A percentile compares a stretch with the other conserved stretches of the same genome.
These are phyloP conservation scores for Solanum virginianum DNA, from an alignment of 257 asterid genomes.

Conservation along the genomic window DNA sequence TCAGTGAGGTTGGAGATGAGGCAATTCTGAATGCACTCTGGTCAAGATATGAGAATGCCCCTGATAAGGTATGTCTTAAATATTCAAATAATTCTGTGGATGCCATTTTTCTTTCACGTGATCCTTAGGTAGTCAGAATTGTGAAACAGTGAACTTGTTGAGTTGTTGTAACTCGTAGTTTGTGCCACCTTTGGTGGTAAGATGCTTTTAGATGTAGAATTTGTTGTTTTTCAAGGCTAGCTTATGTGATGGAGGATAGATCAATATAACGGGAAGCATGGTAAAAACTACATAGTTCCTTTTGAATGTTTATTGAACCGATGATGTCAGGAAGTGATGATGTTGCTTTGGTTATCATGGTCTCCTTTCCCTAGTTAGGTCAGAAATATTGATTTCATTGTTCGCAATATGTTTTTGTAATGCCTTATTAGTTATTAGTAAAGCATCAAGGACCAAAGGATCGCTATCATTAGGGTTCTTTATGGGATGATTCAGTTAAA, in stretches of 20 bases:
- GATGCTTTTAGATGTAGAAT: not conserved
- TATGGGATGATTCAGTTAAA: not conserved
- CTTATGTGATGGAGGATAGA: not conserved
- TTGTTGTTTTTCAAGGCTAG: not conserved
- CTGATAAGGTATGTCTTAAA: slow-evolving; percentile 49
- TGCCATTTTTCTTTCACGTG: not conserved
- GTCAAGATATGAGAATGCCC: slow-evolving; percentile 50
- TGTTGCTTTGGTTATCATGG: not conserved
- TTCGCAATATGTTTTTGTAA: not conserved
- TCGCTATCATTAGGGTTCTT: not conserved
- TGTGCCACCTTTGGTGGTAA: not conserved
- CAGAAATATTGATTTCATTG: not conserved
- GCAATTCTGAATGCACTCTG: slow-evolving; percentile 69
- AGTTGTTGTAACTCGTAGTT: not conserved
- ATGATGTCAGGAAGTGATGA: not conserved
- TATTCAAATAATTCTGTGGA: not conserved
- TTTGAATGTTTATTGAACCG: not conserved
- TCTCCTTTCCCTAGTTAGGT: not conserved
- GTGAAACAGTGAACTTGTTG: not conserved
- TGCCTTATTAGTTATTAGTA: not conserved
- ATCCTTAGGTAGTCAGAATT: not conserved
- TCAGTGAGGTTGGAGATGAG: slow-evolving; percentile 88
- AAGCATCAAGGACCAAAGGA: not conserved
- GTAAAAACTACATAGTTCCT: not conserved
- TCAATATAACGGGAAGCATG: not conserved